A percentile compares a stretch with the other conserved stretches of the same genome.
These are phyloP conservation scores for Didymella sp. DNA, from an alignment of 2,329 filamentous ascomycete species.

Conservation along the genomic window DNA sequence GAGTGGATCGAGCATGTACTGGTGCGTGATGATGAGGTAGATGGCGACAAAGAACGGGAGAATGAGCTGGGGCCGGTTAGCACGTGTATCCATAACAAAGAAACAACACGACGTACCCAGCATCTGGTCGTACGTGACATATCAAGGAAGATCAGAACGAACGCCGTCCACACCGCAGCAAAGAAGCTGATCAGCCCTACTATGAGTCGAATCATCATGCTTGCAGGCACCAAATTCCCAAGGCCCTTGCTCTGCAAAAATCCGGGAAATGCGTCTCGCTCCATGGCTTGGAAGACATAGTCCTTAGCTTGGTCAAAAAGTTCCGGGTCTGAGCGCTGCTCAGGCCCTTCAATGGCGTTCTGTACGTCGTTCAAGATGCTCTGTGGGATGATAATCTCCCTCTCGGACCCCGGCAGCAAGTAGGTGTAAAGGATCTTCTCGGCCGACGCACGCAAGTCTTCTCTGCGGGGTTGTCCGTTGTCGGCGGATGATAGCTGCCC, in stretches of 20 bases:
- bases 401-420: conserved; percentile 89
- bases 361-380: conserved; percentile 87
- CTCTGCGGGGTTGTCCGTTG: conserved; percentile 55
- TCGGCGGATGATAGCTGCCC: conserved; percentile 45
- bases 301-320: conserved; percentile 98
- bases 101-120: conserved; percentile 70
- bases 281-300: conserved; percentile 99
- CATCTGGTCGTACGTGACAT: conserved; percentile 74
- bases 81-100: background rate
- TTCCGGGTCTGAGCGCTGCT: conserved; percentile 92
- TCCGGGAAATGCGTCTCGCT: conserved; percentile 96
- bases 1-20: conserved; percentile 93
- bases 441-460: conserved; percentile 89
- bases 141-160: conserved; percentile 90
- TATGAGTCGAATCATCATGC: conserved; percentile 83
- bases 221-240: conserved; percentile 92
- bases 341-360: conserved; percentile 79
- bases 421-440: conserved; percentile 99
- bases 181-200: conserved; percentile 87
- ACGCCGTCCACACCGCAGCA: conserved; percentile 91
- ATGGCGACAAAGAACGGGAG: conserved; percentile 90
- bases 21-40: conserved; percentile 77
- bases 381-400: conserved; percentile 92
- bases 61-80: conserved; percentile 65
- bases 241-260: conserved; percentile 95